Evolutionary conservation across 1,284 basidiomycete species (phyloP), one percentile per base, ranked within the genome.

Genomic region (Cryptococcus sp.): DNA sequence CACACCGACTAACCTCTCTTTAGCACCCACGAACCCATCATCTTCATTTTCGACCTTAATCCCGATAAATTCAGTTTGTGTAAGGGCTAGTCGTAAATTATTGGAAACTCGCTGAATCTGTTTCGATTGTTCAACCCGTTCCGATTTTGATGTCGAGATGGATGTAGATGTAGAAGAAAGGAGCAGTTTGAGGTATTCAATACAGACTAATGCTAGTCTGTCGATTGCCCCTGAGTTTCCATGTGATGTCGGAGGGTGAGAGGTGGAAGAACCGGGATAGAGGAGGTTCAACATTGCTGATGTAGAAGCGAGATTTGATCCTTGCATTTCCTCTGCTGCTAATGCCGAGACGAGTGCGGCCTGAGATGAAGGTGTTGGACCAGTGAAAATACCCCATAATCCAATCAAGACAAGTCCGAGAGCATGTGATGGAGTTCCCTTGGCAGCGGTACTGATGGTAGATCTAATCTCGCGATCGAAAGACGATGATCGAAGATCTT

Each of bases 401-500:
- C 72, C 74, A 25, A 74, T 70, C 10, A 74, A 58, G 13, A 76
- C 73, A 16, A 76, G 59, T n/a, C 68, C 70, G 4, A 76, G 63
- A 7, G 69, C 67, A 44, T 72, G 70, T 4, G 67, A 60, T 0
- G 67, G 55, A 14, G 67, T 67, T 41, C 69, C 67, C 22, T 61
- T 59, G 3, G 69, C 63, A 2, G 70, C 59, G 19, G 63, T 63
- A 25, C 56, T 55, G 4, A 76, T 55, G 10, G 65, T 59, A 4
- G 54, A 59, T 37, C 64, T 57, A 39, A 74, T 73, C 59, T 74
- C 72, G 34, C 59, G 62, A 46, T 69, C 67, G 48, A 70, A 73
- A 14, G 64, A 55, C 9, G 69, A 54, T 16, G 63, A 48, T 23
- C 53, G 53, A 19, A 73, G 61, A 40, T 56, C 56, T 13, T 50